A percentile compares a stretch with the other conserved stretches of the same genome.
Evolutionary conservation across 2,329 filamentous ascomycete species (phyloP).

Genomic region (Seiridium unicorne): DNA sequence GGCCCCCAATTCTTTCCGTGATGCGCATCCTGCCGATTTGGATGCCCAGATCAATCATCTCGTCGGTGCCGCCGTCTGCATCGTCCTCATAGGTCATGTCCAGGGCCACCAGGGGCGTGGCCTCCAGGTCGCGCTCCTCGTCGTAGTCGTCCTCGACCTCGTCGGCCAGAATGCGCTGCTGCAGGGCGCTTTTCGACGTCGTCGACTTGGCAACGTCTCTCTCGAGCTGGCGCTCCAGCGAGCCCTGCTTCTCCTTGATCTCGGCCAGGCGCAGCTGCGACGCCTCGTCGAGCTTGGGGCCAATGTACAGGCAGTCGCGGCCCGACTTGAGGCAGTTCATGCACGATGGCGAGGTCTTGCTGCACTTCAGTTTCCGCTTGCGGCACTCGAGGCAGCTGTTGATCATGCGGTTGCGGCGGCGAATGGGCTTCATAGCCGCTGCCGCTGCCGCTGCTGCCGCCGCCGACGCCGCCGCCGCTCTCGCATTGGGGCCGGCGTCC

Average conservation of each 20-base stretch:
- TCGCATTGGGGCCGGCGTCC: conserved; percentile 19
- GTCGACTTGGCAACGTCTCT: conserved; percentile 58
- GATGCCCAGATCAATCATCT: conserved; percentile 70
- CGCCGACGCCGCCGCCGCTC: conserved; percentile 8
- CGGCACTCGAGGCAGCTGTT: conserved; percentile 54
- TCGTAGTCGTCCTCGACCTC: conserved; percentile 57
- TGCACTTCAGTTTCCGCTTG: conserved; percentile 75
- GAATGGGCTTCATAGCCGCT: conserved; percentile 40
- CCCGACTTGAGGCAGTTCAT: conserved; percentile 59
- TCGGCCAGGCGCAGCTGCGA: conserved; percentile 70
- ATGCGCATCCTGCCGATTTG: conserved; percentile 70
- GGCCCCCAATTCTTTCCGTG: conserved; percentile 71
- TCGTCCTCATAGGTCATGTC: conserved; percentile 70
- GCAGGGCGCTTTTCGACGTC: conserved; percentile 24
- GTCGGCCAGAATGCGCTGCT: conserved; percentile 42
- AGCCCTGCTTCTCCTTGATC: conserved; percentile 77
- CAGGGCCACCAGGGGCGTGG: conserved; percentile 59
- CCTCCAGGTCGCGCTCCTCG: conserved; percentile 59
- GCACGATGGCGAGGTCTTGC: conserved; percentile 68
- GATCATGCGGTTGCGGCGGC: conserved; percentile 64
- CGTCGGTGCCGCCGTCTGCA: conserved; percentile 47
- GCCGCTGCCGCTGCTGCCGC: conserved; percentile 13
- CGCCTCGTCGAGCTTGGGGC: conserved; percentile 65
- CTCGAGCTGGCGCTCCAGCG: conserved; percentile 68
- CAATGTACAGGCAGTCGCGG: conserved; percentile 62